Percentiles rank a stretch among this genome's conserved stretches.
Evolutionary conservation across 1,139 yeast species (phyloP).

Genomic region (Pichia norvegensis): DNA sequence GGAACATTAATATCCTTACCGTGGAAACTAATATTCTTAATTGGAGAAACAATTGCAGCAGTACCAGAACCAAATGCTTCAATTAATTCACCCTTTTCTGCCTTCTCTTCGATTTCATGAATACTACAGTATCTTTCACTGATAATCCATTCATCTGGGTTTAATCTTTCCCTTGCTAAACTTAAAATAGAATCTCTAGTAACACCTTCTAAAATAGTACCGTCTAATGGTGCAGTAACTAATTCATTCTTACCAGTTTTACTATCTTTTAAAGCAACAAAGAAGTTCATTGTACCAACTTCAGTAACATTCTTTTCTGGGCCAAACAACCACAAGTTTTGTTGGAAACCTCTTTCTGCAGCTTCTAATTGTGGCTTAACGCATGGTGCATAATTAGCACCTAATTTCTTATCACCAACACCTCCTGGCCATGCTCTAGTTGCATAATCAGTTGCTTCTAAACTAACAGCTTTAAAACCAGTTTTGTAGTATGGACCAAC

Average conservation of each 20-base stretch:
- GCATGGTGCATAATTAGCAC: constrained; percentile 97
- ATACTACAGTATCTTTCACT: constrained; percentile 80
- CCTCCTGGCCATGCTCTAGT: constrained; percentile 99
- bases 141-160: constrained; percentile 67
- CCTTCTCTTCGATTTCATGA: constrained; percentile 67
- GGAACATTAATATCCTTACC: constrained; percentile 72
- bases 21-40: constrained; percentile 74
- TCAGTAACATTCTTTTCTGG: constrained; percentile 85
- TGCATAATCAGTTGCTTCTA: constrained; percentile 92
- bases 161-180: constrained; percentile 67
- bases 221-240: constrained; percentile 94
- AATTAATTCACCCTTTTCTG: constrained; percentile 70
- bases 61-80: constrained; percentile 98
- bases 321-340: constrained; percentile 94
- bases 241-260: constrained; percentile 79
- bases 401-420: constrained; percentile 89
- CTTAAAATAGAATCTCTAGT: constrained; percentile 84
- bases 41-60: constrained; percentile 94
- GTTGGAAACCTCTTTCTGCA: constrained; percentile 83
- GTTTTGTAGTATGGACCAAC: constrained; percentile 90
- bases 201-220: constrained; percentile 94
- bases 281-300: constrained; percentile 96
- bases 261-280: constrained; percentile 67
- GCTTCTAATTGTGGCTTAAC: constrained; percentile 84
- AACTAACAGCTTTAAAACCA: constrained; percentile 87